A percentile compares a stretch with the other conserved stretches of the same genome.
Conservation (phyloP, 129 eudicot species). For the Dittrichia graveolens region DNA sequence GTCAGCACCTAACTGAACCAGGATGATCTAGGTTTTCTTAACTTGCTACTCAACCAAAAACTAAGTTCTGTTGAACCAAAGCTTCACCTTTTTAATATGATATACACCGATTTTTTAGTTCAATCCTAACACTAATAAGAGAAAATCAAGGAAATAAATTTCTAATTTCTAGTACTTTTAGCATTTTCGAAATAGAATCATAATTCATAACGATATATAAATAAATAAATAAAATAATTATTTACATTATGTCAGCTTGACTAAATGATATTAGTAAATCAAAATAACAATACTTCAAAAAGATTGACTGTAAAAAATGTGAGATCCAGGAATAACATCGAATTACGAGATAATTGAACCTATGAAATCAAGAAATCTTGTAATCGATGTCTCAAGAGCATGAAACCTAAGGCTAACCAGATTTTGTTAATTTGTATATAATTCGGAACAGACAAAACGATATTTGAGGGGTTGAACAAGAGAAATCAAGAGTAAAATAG, state of each 20-base stretch:
- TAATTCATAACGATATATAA: background rate
- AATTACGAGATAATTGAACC: background rate
- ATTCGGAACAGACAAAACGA: constrained; percentile 13
- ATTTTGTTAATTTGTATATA: background rate
- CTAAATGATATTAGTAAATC: constrained; percentile 1
- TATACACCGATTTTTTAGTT: background rate
- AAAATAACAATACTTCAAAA: constrained; percentile 9
- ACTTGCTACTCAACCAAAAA: constrained; percentile 5
- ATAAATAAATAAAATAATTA: background rate
- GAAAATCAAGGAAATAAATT: background rate
- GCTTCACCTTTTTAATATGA: background rate
- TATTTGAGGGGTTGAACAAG: background rate
- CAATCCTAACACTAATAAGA: constrained; percentile 8
- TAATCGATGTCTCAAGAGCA: constrained; percentile 5
- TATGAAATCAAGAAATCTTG: background rate
- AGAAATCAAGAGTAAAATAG: background rate
- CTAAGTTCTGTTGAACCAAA: background rate
- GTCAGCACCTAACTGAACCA: background rate
- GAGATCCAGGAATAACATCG: constrained; percentile 31
- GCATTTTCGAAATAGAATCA: background rate
- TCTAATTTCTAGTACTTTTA: background rate
- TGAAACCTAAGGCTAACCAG: constrained; percentile 16
- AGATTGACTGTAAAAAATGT: background rate
- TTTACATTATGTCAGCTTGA: background rate
- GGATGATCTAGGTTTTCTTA: constrained; percentile 6